Evolutionary conservation across 352 stramenopile genomes (phyloP).

Genomic region (Phytophthora rubi): DNA sequence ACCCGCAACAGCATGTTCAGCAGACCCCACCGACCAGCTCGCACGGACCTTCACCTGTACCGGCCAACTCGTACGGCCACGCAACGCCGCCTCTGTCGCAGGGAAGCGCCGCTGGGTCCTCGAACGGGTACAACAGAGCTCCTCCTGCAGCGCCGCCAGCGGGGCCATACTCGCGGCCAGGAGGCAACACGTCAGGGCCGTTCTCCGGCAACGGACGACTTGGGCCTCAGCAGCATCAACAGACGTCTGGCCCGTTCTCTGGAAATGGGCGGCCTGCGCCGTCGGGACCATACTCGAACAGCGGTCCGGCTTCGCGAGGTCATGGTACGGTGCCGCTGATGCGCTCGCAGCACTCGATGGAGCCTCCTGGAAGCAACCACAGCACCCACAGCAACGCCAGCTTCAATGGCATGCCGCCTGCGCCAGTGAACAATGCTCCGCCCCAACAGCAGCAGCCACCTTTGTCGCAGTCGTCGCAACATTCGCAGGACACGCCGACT

Average conservation of each 20-base stretch:
- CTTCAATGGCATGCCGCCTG: constrained; percentile 20
- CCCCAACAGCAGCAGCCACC: constrained; percentile 30
- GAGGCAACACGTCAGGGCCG: constrained; percentile 21
- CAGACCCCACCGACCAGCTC: constrained; percentile 31
- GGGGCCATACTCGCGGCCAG: constrained; percentile 17
- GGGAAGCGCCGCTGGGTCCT: constrained; percentile 29
- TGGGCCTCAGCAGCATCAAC: constrained; percentile 23
- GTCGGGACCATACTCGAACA: constrained; percentile 30
- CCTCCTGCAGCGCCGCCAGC: constrained; percentile 12
- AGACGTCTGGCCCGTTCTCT: constrained; percentile 38
- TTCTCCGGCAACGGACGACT: constrained; percentile 35
- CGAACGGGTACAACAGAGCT: constrained; percentile 33
- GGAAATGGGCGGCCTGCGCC: constrained; percentile 27
- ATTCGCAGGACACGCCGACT: constrained; percentile 23
- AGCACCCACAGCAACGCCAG: constrained; percentile 39
- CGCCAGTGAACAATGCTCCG: constrained; percentile 14
- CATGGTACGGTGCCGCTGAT: constrained; percentile 17
- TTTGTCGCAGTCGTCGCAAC: constrained; percentile 31
- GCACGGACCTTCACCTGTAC: constrained; percentile 21
- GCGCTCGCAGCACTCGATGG: constrained; percentile 37
- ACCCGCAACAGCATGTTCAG: constrained; percentile 32
- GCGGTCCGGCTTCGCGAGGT: constrained; percentile 22
- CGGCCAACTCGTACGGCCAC: constrained; percentile 28
- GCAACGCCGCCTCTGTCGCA: constrained; percentile 40
- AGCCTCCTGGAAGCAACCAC: constrained; percentile 43